A percentile compares a stretch with the other conserved stretches of the same genome.
phyloP scores from a whole-genome alignment of 2,329 filamentous ascomycete genomes.

The Fusarium sp. region DNA sequence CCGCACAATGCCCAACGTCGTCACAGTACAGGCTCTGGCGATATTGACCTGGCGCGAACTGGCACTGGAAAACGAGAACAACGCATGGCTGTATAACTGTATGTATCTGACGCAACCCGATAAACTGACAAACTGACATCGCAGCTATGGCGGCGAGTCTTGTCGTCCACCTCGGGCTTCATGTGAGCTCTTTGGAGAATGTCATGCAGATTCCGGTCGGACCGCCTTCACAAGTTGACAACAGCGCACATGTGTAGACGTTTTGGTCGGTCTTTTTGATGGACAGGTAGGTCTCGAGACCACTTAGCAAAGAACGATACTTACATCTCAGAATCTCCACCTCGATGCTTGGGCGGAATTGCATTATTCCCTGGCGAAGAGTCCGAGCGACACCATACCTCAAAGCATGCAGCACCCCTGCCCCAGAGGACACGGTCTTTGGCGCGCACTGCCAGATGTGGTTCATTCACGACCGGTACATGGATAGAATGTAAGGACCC shows the following conservation, averaged over 20 bases:
- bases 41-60: neutral
- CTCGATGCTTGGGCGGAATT: neutral
- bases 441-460: neutral
- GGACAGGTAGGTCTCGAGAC: neutral
- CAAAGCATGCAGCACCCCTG: neutral
- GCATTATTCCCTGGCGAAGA: neutral
- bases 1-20: rapidly evolving
- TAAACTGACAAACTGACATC: no score
- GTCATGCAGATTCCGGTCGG: neutral
- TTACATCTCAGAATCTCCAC: neutral
- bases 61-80: neutral
- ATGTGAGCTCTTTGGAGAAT: neutral
- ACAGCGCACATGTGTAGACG: neutral
- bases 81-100: neutral
- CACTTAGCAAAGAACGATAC: rapidly evolving
- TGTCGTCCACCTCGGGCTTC: neutral
- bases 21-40: neutral
- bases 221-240: neutral
- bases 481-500: neutral
- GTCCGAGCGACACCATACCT: neutral
- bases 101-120: neutral
- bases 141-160: neutral
- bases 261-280: neutral
- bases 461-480: neutral
- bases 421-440: neutral